Base-by-base conservation (phyloP, 805 yeast species). In the Zygosaccharomyces gambellarensis region DNA sequence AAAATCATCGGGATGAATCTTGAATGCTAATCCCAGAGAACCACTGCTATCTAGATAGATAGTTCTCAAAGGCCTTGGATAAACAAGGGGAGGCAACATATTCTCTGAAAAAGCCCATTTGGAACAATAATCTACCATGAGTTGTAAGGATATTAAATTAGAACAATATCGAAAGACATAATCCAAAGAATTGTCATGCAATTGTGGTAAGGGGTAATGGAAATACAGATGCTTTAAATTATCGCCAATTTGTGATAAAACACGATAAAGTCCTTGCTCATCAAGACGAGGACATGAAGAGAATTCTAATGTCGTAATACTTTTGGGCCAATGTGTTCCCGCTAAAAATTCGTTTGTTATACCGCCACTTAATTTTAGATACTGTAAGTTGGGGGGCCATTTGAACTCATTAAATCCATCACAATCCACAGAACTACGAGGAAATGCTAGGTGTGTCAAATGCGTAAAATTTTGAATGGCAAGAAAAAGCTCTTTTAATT, bases 171-270 rank as follows among this genome's bases (percentile, higher is more conserved):
- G 67, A 57, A 92, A 83, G 1, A 87, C 76, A 45, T 76, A 71
- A 66, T 94, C 97, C 57, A 90, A 70, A 0, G 95, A 82, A 53
- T 80, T 78, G 8, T 78, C 81, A 29, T 77, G 73, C 29, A 92
- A 70, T 1, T 83, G 80, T 0, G 96, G 97, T 90, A 92, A 81
- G 2, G 99, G 99, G 61, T 87, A 94, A 53, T 81, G 82, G 22
- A 90, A 81, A 40, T 82, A 77, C 22, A 92, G 70, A 23, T 79
- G 74, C 31, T 72, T 78, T 46, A 92, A 68, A 51, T 81, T 78
- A 25, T 72, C 75, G 0, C 98, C 98, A 41, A 85, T 75, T 40
- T 78, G 77, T 29, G 73, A 69, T 14, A 90, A 67, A 48, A 92
- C 68, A 25, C 75, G 73, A 54, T 82, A 80, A 19, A 90, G 72